Base-by-base conservation (phyloP, 2,329 filamentous ascomycete species). In the Epichloe scottii region DNA sequence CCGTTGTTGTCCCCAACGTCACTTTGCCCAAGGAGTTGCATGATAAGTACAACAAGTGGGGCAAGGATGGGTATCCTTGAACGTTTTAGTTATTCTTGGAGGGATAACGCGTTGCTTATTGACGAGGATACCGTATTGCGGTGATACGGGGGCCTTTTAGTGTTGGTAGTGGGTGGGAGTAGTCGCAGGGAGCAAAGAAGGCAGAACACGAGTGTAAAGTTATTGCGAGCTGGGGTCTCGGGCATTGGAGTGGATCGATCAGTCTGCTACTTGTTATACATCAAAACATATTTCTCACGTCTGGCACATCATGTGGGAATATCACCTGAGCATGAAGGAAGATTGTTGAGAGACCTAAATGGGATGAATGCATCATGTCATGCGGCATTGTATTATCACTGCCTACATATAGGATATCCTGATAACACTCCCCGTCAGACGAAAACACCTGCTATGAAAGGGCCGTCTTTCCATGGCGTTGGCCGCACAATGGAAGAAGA, bases 11-110 rank as follows among this genome's bases (percentile, higher is more conserved):
- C 51, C 93, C 93, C 63, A 85, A 95, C 66, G 90, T 98, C 66
- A 93, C 85, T 65, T 77, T 97, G 60, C 90, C 93, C 66, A 89
- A 85, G 88, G 79, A 85, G 63, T 81, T 96, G 58, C 93, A 98
- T 75, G 93, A 98, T 62, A 86, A 85, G 75, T 97, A 85, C 82
- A 98, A 98, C 87, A 98, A 98, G 79, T 97, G 88, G 82, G 93
- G 93, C 71, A 97, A 97, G 82, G 93, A 97, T 60, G 90, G 89
- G 61, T 97, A 86, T 73, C 69, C 69, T 60, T 87, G 35, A 75
- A 66, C 3, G 30, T 8, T 8, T 38, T 46, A 10, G 23, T 19
- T 46, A 4, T 21, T 46, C 17, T 39, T 3, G 37, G 6, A 26
- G 19, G 19, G 39, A 12, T 4, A 12, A 41, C 3, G 17, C n/a